A percentile compares a stretch with the other conserved stretches of the same genome.
Evolutionary conservation across 345 rosid genomes (phyloP).

Genomic region (Pugionium cornutum): DNA sequence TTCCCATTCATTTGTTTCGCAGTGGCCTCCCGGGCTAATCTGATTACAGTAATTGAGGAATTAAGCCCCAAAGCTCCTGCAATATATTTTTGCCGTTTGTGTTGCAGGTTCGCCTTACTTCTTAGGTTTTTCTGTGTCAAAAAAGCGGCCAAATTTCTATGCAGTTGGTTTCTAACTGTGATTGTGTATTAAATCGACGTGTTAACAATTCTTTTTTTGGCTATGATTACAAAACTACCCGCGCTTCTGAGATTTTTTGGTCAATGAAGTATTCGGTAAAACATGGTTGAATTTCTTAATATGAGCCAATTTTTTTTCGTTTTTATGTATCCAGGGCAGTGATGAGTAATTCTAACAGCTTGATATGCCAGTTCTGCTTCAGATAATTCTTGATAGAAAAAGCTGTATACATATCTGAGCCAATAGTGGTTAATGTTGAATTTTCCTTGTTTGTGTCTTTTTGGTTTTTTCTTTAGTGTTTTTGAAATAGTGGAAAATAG

Average conservation of each 20-base stretch:
- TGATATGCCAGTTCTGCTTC: slow-evolving; percentile 95
- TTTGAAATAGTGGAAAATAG: not conserved
- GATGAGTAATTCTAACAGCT: slow-evolving; percentile 57
- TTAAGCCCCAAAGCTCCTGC: slow-evolving; percentile 43
- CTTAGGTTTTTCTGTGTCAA: slow-evolving; percentile 37
- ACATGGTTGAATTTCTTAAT: slow-evolving; percentile 74
- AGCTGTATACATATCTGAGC: slow-evolving; percentile 67
- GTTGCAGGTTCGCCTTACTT: slow-evolving; percentile 55
- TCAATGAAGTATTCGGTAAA: slow-evolving; percentile 52
- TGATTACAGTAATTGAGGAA: slow-evolving; percentile 36
- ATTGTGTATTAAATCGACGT: not conserved
- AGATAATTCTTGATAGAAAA: slow-evolving; percentile 77
- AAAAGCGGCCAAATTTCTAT: slow-evolving; percentile 20
- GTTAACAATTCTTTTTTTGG: slow-evolving; percentile 7
- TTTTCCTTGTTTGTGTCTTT: too few relatives aligned
- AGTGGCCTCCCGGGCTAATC: slow-evolving; percentile 70
- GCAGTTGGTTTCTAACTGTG: not conserved
- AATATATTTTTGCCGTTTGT: slow-evolving; percentile 50
- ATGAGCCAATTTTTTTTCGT: slow-evolving; percentile 48
- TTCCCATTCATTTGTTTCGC: not conserved
- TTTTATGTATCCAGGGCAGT: slow-evolving; percentile 33
- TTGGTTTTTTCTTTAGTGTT: too few relatives aligned
- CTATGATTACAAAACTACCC: slow-evolving; percentile 63
- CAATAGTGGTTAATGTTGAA: too few relatives aligned
- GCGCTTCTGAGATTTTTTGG: slow-evolving; percentile 61